Evolutionary conservation across 2,329 filamentous ascomycete species (phyloP).

Genomic region (Immersiporthe knoxdaviesiana): DNA sequence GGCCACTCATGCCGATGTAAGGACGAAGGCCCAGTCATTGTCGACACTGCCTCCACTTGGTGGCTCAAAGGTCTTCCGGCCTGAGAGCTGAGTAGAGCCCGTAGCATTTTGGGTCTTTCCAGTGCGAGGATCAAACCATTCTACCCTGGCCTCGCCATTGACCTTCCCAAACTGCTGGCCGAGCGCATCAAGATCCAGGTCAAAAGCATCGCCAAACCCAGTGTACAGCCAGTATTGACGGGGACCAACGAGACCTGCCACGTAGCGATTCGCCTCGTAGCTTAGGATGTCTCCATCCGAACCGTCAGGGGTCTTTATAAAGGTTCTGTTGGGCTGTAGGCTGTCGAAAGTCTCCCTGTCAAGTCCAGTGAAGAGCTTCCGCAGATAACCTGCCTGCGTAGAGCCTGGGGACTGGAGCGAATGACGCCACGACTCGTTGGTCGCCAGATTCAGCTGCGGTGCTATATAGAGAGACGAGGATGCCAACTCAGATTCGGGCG

Average conservation of each 20-base stretch:
- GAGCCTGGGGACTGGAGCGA: constrained; percentile 2
- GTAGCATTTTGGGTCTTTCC: neutral
- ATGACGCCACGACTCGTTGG: constrained; percentile 15
- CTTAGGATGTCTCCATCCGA: neutral
- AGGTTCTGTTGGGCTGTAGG: constrained; percentile 2
- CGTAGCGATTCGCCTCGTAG: constrained; percentile 10
- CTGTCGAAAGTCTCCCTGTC: neutral
- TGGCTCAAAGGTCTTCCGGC: constrained; percentile 7
- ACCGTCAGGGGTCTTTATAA: constrained; percentile 5
- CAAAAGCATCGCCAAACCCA: constrained; percentile 12
- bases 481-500: constrained; percentile 1
- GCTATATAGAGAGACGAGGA: constrained; percentile 8
- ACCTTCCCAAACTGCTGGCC: neutral
- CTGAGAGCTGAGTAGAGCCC: neutral
- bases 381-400: constrained; percentile 7
- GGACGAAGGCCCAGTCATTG: constrained; percentile 7
- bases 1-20: neutral
- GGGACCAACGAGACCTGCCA: constrained; percentile 6
- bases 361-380: constrained; percentile 2
- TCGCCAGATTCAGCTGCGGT: neutral
- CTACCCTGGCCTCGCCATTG: neutral
- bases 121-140: constrained; percentile 13
- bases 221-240: constrained; percentile 36
- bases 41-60: constrained; percentile 8
- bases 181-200: constrained; percentile 6